Evolutionary conservation across 208 protist species (phyloP).

Genomic region (Phytomonas francai): DNA sequence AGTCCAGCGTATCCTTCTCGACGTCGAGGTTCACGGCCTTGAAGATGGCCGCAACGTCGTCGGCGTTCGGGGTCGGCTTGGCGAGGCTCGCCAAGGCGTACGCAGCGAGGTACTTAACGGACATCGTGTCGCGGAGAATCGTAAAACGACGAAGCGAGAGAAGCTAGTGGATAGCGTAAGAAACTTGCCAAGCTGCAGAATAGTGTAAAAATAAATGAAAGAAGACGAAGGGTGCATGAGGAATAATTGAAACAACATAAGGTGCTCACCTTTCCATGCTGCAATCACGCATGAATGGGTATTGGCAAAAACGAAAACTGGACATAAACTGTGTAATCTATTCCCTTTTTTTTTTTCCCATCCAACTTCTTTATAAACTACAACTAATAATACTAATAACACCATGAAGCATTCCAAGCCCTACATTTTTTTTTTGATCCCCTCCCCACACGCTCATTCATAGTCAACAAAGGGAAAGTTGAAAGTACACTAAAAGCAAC

Average conservation of each 20-base stretch:
- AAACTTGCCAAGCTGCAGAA: slow-evolving; percentile 12
- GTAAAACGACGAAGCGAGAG: slow-evolving; percentile 7
- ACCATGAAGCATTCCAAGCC: too few species aligned
- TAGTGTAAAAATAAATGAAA: slow-evolving; percentile 8
- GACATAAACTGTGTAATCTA: too few species aligned
- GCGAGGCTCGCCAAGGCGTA: slow-evolving; percentile 83
- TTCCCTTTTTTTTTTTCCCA: too few species aligned
- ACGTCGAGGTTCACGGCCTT: slow-evolving; percentile 61
- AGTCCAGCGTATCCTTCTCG: slow-evolving; percentile 68
- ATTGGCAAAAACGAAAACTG: too few species aligned
- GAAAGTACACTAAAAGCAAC: too few species aligned
- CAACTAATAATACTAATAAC: too few species aligned
- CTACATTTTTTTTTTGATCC: too few species aligned
- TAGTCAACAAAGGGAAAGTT: too few species aligned
- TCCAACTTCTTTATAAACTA: too few species aligned
- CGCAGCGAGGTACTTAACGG: slow-evolving; percentile 89
- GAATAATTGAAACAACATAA: not conserved
- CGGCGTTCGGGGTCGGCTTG: slow-evolving; percentile 61
- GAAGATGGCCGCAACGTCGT: slow-evolving; percentile 84
- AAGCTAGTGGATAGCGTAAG: slow-evolving; percentile 1
- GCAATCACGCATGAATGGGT: too few species aligned
- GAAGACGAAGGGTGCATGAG: slow-evolving; percentile 8
- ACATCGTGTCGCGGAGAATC: slow-evolving; percentile 32
- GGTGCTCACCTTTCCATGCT: too few species aligned
- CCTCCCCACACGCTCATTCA: too few species aligned